Evolutionary conservation across 2,329 filamentous ascomycete genomes (phyloP).

Genomic region (Grosmannia serpens): DNA sequence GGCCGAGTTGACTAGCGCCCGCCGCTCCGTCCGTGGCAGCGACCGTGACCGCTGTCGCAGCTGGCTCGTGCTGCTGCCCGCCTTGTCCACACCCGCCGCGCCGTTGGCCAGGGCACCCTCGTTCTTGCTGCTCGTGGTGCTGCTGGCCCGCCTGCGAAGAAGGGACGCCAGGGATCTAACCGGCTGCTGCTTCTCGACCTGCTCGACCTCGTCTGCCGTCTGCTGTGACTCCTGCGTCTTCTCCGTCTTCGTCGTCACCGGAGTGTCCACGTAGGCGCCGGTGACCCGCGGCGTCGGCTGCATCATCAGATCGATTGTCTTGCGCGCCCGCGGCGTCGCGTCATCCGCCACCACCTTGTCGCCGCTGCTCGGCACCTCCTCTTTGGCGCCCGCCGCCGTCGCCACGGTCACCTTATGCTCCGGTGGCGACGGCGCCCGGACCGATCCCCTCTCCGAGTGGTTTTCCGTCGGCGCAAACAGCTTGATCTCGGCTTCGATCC

Average conservation of each 20-base stretch:
- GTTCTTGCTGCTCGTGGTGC: neutral
- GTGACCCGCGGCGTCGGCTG: constrained; percentile 42
- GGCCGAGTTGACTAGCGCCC: constrained; percentile 41
- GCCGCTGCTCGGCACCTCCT: neutral
- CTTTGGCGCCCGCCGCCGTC: constrained; percentile 11
- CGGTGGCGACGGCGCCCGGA: constrained; percentile 35
- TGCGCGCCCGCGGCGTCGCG: constrained; percentile 33
- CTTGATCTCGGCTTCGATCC: constrained; percentile 44
- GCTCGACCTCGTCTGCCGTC: neutral
- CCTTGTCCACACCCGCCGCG: constrained; percentile 8
- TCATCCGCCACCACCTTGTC: constrained; percentile 1
- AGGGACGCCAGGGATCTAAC: neutral
- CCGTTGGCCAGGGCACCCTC: neutral
- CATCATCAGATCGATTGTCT: constrained; percentile 29
- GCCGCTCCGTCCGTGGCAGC: constrained; percentile 27
- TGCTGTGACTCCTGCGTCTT: constrained; percentile 12
- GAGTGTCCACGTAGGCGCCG: constrained; percentile 47
- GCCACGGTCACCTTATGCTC: constrained; percentile 18
- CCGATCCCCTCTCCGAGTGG: constrained; percentile 43
- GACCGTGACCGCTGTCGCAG: constrained; percentile 26
- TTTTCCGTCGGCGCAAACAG: constrained; percentile 44
- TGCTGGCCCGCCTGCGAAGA: constrained; percentile 11
- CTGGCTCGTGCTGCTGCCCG: constrained; percentile 16
- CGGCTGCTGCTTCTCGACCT: neutral
- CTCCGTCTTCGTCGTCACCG: constrained; percentile 32